Percentiles rank a stretch among this genome's conserved stretches.
These are phyloP conservation scores for Jacaranda mimosifolia DNA, from an alignment of 257 asterid species.

Conservation along the genomic window DNA sequence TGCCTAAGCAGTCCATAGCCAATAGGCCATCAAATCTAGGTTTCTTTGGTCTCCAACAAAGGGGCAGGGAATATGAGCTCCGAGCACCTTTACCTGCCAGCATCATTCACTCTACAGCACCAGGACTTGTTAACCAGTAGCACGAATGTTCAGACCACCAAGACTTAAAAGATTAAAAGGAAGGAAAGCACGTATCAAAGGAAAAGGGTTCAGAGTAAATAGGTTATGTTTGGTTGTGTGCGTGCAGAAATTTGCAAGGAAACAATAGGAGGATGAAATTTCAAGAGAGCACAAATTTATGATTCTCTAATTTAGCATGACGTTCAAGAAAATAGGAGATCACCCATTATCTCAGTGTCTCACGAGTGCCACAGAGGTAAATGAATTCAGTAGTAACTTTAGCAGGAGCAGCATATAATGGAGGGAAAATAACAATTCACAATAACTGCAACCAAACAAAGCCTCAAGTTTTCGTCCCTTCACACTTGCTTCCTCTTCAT, in stretches of 20 bases:
- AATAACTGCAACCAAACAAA: background rate
- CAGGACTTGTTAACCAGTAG: background rate
- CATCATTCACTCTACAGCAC: constrained; percentile 20
- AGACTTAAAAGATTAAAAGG: background rate
- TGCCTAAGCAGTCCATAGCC: constrained; percentile 5
- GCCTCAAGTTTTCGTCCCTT: constrained; percentile 1
- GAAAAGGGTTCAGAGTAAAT: constrained; percentile 19
- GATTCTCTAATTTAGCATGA: background rate
- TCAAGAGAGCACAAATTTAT: constrained; percentile 15
- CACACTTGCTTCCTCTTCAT: background rate
- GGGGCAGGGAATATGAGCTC: background rate
- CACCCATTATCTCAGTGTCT: background rate
- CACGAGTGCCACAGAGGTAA: constrained; percentile 13
- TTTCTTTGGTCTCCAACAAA: constrained; percentile 22
- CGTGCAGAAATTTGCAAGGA: background rate
- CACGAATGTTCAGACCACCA: constrained; percentile 29
- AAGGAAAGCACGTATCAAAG: background rate
- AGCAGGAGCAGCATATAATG: constrained; percentile 10
- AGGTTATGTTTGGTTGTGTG: background rate
- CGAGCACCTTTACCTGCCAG: constrained; percentile 11
- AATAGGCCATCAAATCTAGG: constrained; percentile 21
- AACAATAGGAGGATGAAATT: background rate
- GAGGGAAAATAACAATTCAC: background rate
- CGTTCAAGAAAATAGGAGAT: background rate
- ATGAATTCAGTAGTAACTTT: background rate